phyloP scores from a whole-genome alignment of 345 rosid species.

The Carallia brachiata region DNA sequence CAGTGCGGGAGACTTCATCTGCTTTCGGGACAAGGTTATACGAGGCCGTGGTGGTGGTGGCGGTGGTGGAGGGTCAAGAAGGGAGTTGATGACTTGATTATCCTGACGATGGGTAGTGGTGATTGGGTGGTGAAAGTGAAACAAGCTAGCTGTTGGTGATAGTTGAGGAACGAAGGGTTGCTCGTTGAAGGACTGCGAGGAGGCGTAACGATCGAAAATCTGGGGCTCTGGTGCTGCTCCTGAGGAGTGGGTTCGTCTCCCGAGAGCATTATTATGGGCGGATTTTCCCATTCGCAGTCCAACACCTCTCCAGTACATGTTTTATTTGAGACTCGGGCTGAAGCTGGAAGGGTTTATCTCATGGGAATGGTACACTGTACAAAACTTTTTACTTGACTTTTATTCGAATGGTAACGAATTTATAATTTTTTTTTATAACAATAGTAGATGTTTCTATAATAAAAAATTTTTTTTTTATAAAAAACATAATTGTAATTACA shows the following conservation, averaged over 20 bases:
- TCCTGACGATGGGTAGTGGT: slow-evolving; percentile 19
- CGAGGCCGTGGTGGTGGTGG: slow-evolving; percentile 34
- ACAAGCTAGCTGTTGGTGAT: slow-evolving; percentile 11
- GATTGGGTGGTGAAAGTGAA: slow-evolving; percentile 13
- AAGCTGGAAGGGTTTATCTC: too few relatives aligned
- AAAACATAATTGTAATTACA: too few relatives aligned
- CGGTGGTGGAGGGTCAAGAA: slow-evolving; percentile 44
- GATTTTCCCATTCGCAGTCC: slow-evolving; percentile 89
- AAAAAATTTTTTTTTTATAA: too few relatives aligned
- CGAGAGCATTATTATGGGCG: slow-evolving; percentile 46
- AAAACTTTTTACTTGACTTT: too few relatives aligned
- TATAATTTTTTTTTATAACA: too few relatives aligned
- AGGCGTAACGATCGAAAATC: slow-evolving; percentile 41
- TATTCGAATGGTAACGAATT: too few relatives aligned
- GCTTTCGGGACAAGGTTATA: slow-evolving; percentile 63
- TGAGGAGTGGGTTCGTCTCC: slow-evolving; percentile 35
- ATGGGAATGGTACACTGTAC: too few relatives aligned
- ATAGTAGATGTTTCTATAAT: too few relatives aligned
- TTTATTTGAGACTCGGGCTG: too few relatives aligned
- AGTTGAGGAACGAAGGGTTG: slow-evolving; percentile 21
- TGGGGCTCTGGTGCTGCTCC: slow-evolving; percentile 53
- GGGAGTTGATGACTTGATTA: slow-evolving; percentile 28
- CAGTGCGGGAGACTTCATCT: slow-evolving; percentile 52
- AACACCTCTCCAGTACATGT: slow-evolving; percentile 38
- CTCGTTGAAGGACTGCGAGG: slow-evolving; percentile 27